Base-by-base conservation (phyloP, 2,329 filamentous ascomycete species). In the Neophaeococcomyces aloes region DNA sequence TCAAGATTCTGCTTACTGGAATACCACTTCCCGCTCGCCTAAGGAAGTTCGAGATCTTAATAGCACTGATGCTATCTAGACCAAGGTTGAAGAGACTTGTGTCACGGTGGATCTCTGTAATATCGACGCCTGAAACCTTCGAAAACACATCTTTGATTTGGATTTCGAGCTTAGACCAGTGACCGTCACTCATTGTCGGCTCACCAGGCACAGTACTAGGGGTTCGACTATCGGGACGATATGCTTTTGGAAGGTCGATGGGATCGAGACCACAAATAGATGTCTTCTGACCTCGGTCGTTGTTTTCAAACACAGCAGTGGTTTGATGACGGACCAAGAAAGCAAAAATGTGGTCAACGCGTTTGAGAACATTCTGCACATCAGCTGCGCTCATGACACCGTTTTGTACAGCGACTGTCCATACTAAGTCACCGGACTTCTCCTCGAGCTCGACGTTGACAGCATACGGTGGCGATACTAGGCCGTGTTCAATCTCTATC, bases 41-140 rank as follows among this genome's bases (percentile, higher is more conserved):
- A 3, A 95, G 66, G 6, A 87, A 67, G 0, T 81, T 74, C 7
- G 79, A 78, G 3, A 87, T 78, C 56, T 91, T 93, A 65, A 95
- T 91, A 1, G 86, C 82, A 50, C 81, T 89, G 60, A 95, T 94
- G 0, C 88, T 95, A 59, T 95, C 88, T 1, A 95, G 75, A 0
- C 88, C 88, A 1, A 95, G 71, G 50, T 91, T 80, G 60, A 91
- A 94, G 10, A 94, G 74, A 0, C 74, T 85, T 39, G 79, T 74
- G 1, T 70, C 66, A 44, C 70, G 71, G 2, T 65, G 61, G 40
- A 94, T 83, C 1, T 76, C 67, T 0, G 68, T 57, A 14, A 69
- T 61, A 0, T 78, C 66, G 0, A 82, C 62, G 13, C 73, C 75
- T 0, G 86, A 83, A 1, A 88, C 69, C 23, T 63, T 52, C 7